Base-by-base conservation (phyloP, 1,284 basidiomycete genomes). In the Sporisorium reilianum region DNA sequence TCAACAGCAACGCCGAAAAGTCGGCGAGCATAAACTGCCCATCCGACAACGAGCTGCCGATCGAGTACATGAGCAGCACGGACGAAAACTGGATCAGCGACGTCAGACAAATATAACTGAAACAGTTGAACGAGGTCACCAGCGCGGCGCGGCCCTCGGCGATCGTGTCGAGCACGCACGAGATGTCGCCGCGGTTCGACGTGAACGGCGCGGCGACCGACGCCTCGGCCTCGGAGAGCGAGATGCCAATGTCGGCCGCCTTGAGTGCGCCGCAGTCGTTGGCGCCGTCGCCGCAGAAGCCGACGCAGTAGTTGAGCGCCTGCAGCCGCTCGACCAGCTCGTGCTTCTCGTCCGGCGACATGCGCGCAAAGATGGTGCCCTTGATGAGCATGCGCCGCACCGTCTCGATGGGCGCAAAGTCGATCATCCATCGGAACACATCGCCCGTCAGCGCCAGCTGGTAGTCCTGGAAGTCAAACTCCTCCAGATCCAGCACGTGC, bases 271-370 rank as follows among this genome's bases (percentile, higher is more conserved):
- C 95, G 83, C 96, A 99, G 83, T 99, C 97, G 85, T 99, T 99
- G 6, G 97, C 97, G 30, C 97, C 97, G 83, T 99, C 97, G 41
- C 97, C 97, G 82, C 97, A 99, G 91, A 99, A 98, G 7, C 97
- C 89, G 12, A 98, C 96, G 0, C 93, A 97, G 84, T 98, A 99
- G 9, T 95, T 96, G 10, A 99, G 88, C 5, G 89, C 88, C 84
- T 99, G 97, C 23, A 99, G 88, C 3, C 95, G 90, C 84, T 98
- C 96, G 42, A 99, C 93, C 20, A 99, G 90, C 85, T 99, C 97
- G 80, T 98, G 97, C 87, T 99, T 99, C 87, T 99, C 97, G 85
- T 99, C 97, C 0, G 97, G 97, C 18, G 96, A 99, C 97, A 99
- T 99, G 26, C 97, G 90, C 10, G 97, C 95, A 84, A 96, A 99